Evolutionary conservation across 2,329 filamentous ascomycete species (phyloP), one percentile per base, ranked within the genome.

Genomic region (Fusarium fracticaudum): DNA sequence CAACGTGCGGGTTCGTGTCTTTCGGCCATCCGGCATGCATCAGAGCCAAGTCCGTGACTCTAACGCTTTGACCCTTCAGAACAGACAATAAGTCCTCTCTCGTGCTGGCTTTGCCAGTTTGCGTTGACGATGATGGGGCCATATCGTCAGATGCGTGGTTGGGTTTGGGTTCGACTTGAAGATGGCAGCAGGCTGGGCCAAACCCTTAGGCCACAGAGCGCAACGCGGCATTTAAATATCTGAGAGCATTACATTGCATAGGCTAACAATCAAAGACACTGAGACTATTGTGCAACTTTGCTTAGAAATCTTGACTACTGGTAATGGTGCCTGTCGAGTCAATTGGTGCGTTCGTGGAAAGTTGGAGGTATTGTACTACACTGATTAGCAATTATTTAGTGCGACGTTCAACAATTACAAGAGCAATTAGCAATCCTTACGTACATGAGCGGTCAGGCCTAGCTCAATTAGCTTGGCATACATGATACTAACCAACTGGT

Each of bases 281-380:
- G 9, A 20, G 10, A 29, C 13, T 12, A 22, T 4, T 12, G 10
- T 22, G 13, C 14, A 26, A 13, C 35, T 17, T 38, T 29, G 24
- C 22, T 54, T 38, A 54, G 18, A 29, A 54, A 54, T 54, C 33
- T 11, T 7, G 2, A 54, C 14, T 9, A 22, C 7, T 38, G 10
- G 2, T 0, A 11, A 6, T 0, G 11, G 13, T 8, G 6, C 6
- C 1, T 5, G 7, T 10, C 2, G 1, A 6, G 14, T 12, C 7
- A 22, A 17, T 29, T 54, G 24, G 33, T 38, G 18, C 3, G 9
- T 13, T 13, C 5, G 0, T 54, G 9, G 5, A 11, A 18, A 37
- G 14, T 26, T 47, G 13, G 18, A 10, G 6, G 10, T 26, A 17
- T 7, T 15, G 31, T n/a, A 7, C 8, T 29, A 29, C 41, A 12